Evolutionary conservation across 805 yeast species (phyloP), one percentile per base, ranked within the genome.

Genomic region (Tanozyma kutaoensis): DNA sequence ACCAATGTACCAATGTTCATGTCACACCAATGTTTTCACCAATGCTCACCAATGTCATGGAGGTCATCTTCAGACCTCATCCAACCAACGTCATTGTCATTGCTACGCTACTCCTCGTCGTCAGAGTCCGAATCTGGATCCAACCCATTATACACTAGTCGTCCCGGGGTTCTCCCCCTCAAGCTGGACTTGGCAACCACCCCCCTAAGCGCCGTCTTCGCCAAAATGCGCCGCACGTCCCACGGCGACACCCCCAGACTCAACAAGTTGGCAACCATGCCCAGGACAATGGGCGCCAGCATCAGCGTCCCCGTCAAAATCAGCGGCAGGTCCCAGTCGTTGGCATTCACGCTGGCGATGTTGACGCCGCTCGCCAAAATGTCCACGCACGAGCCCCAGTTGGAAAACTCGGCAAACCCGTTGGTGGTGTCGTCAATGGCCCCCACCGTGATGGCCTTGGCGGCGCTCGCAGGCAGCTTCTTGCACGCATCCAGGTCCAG

Each of bases 381-480:
- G 43, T 82, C 84, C 6, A 86, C 93, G 49, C 96, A 88, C n/a
- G 62, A 58, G 0, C 97, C 96, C 85, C 86, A 81, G 45, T 88
- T 86, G n/a, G 91, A 69, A 41, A 88, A 86, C 9, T 65, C 43
- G 0, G 96, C 93, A 20, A 85, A 58, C 3, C 59, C 39, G 39
- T 82, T 93, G 5, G 62, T 62, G 12, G 64, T 45, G 44, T 81
- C 94, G 42, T 84, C 88, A 27, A 85, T 71, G 3, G 95, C 93
- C 1, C 95, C 96, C 7, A 86, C 93, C 0, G 93, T 73, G 3
- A 82, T 68, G 0, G 81, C 84, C 26, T 56, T 55, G 2, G 53
- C 55, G 1, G 88, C 76, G 20, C 88, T 76, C 1, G 93, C 93
- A 0, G 96, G 96, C 30, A 93, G 80, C n/a, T 75, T 69, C 31